Conservation (phyloP, 1,284 basidiomycete genomes). For the Ceratobasidium sp. region DNA sequence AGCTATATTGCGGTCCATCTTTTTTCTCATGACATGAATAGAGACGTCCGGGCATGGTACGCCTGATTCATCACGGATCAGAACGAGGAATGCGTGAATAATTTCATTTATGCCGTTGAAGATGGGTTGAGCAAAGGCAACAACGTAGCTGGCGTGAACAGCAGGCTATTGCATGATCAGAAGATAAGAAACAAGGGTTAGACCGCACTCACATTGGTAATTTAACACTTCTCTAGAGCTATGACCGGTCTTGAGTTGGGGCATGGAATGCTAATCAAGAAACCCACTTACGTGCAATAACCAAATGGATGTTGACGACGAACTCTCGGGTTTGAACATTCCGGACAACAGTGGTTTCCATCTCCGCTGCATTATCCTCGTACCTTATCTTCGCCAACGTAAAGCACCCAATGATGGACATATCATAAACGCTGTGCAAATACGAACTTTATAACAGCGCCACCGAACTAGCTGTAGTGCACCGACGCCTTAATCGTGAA, state of each 20-base stretch:
- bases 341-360: constrained; percentile 42
- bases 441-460: constrained; percentile 41
- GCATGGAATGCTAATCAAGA: background rate
- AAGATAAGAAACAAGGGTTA: background rate
- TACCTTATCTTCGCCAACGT: constrained; percentile 41
- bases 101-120: constrained; percentile 41
- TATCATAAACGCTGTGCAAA: constrained; percentile 37
- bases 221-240: constrained; percentile 27
- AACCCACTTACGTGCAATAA: constrained; percentile 28
- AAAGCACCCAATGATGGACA: constrained; percentile 42
- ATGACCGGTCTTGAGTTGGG: background rate
- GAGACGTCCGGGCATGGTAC: constrained; percentile 40
- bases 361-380: constrained; percentile 40
- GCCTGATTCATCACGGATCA: constrained; percentile 39
- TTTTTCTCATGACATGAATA: constrained; percentile 41
- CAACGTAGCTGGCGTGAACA: constrained; percentile 42
- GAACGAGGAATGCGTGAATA: constrained; percentile 43
- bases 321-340: constrained; percentile 39
- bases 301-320: constrained; percentile 39
- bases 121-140: constrained; percentile 42
- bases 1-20: constrained; percentile 42
- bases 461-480: constrained; percentile 42
- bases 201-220: constrained; percentile 29
- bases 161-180: constrained; percentile 32
- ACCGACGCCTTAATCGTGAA: constrained; percentile 43